A percentile compares a stretch with the other conserved stretches of the same genome.
Evolutionary conservation across 192 early-diverging fungal species (phyloP).

Genomic region (Coemansia sp.): DNA sequence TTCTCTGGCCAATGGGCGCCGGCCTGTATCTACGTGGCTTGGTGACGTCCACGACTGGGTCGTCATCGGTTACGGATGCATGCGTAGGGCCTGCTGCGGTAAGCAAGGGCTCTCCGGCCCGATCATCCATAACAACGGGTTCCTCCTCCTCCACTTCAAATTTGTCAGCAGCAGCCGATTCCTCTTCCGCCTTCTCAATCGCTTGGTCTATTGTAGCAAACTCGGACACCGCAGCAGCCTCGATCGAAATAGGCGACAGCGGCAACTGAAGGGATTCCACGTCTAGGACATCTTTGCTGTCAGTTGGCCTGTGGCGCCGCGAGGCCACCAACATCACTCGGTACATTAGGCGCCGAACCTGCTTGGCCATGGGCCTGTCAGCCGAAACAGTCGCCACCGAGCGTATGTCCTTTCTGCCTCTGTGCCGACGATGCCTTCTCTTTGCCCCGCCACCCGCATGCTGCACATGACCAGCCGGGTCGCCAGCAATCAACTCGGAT

Average conservation of each 20-base stretch:
- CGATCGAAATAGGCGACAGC: background rate
- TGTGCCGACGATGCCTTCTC: background rate
- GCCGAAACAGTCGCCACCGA: background rate
- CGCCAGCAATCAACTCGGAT: background rate
- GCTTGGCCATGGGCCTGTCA: background rate
- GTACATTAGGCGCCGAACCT: background rate
- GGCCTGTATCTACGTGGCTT: slow-evolving; percentile 19
- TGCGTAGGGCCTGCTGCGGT: background rate
- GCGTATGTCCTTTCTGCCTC: background rate
- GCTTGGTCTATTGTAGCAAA: background rate
- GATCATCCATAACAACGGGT: background rate
- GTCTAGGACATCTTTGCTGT: background rate
- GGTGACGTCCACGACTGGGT: slow-evolving; percentile 19
- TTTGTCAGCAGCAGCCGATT: background rate
- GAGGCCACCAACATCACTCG: background rate
- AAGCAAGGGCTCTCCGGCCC: background rate
- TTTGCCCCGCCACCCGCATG: background rate
- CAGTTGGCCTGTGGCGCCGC: background rate
- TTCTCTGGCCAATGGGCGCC: slow-evolving; percentile 19
- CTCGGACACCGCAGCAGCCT: background rate
- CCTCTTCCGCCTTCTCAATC: background rate
- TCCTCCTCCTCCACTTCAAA: too few relatives aligned
- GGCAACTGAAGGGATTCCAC: background rate
- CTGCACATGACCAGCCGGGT: background rate
- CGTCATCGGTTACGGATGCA: background rate